Evolutionary conservation across 208 protist genomes (phyloP).

Genomic region (Angomonas deanei): DNA sequence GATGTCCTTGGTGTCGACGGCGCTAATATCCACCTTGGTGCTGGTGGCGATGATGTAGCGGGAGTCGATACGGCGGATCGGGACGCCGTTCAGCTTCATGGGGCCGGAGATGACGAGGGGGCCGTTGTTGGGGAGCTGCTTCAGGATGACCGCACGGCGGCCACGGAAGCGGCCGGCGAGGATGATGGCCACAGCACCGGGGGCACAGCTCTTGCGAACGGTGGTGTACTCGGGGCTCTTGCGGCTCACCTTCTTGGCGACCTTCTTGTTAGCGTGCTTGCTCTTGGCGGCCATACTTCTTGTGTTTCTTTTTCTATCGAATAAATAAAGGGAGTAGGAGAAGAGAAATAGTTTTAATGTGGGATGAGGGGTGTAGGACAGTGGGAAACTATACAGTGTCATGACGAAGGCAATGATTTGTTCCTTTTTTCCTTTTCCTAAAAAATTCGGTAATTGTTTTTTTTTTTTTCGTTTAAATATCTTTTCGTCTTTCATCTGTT

Average conservation of each 20-base stretch:
- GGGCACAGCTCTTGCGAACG: slow-evolving; percentile 22
- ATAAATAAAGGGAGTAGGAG: slow-evolving; percentile 5
- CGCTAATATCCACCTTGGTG: slow-evolving; percentile 94
- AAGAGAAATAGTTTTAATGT: slow-evolving; percentile 4
- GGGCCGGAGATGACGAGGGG: slow-evolving; percentile 95
- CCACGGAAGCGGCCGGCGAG: slow-evolving; percentile 92
- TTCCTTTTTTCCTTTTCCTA: slow-evolving; percentile 10
- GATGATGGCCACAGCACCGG: slow-evolving; percentile 26
- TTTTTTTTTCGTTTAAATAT: background rate
- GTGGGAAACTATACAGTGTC: background rate
- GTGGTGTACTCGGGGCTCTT: slow-evolving; percentile 29
- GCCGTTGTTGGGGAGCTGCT: slow-evolving; percentile 94
- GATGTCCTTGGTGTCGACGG: slow-evolving; percentile 74
- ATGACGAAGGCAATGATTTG: background rate
- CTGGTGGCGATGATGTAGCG: slow-evolving; percentile 97
- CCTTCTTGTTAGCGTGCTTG: slow-evolving; percentile 29
- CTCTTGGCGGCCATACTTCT: background rate
- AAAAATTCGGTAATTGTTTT: background rate
- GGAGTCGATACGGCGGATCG: slow-evolving; percentile 96
- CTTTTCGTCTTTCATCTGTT: background rate
- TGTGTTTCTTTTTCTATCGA: slow-evolving; percentile 8
- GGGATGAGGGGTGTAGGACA: no score
- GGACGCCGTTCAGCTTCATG: slow-evolving; percentile 97
- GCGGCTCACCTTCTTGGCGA: slow-evolving; percentile 36
- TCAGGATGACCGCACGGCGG: slow-evolving; percentile 97